Evolutionary conservation across 305 asterid genomes (phyloP).

Genomic region (Solanum aculeatissimum): DNA sequence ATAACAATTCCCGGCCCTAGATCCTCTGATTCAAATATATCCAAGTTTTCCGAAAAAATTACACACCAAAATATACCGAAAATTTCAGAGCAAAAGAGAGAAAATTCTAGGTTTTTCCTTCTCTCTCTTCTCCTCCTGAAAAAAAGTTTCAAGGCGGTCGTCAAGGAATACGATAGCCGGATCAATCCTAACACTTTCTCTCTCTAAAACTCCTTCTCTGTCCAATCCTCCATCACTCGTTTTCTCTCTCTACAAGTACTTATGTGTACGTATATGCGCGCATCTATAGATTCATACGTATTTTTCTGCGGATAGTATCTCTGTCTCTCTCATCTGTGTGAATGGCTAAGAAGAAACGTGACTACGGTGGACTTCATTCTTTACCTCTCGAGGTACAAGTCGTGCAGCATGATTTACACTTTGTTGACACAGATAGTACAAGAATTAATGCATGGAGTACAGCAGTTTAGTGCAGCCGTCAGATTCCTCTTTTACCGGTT

Average conservation of each 20-base stretch:
- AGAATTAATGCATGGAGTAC: not conserved
- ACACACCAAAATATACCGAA: not conserved
- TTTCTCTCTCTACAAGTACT: not conserved
- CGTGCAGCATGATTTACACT: not conserved
- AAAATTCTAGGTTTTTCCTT: not conserved
- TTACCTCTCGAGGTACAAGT: not conserved
- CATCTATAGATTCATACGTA: not conserved
- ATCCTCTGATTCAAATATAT: constrained; percentile 5
- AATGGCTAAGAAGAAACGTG: not conserved
- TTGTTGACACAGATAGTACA: not conserved
- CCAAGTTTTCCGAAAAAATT: not conserved
- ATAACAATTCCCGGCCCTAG: constrained; percentile 11
- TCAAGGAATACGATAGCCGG: not conserved
- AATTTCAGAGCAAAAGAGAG: not conserved
- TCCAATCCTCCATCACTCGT: not conserved
- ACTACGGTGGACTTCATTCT: not conserved
- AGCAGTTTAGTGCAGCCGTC: not conserved
- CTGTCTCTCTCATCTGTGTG: not conserved
- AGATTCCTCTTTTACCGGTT: not conserved
- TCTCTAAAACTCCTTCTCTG: not conserved
- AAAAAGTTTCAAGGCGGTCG: not conserved
- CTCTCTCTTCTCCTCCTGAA: not conserved
- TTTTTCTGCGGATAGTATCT: not conserved
- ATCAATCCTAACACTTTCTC: not conserved
- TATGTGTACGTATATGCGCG: not conserved